phyloP scores from a whole-genome alignment of 495 filamentous ascomycete genomes.

The Sphaerosporella brunnea region DNA sequence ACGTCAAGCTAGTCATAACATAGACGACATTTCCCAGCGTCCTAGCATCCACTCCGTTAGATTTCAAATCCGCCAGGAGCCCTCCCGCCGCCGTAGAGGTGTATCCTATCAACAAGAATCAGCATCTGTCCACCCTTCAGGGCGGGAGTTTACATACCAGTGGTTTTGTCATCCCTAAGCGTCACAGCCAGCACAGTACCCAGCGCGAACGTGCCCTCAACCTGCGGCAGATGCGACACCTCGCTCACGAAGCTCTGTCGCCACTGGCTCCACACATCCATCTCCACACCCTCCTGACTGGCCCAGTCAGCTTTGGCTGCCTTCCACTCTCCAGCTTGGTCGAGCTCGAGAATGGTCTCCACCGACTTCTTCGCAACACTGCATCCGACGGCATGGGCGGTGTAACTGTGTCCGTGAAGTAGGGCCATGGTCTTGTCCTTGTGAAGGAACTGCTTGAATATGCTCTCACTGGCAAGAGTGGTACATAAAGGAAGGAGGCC shows the following conservation, averaged over 20 bases:
- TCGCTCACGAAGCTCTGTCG: constrained; percentile 35
- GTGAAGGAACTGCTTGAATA: constrained; percentile 51
- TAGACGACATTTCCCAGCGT: constrained; percentile 63
- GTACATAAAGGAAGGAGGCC: constrained; percentile 56
- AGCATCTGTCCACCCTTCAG: constrained; percentile 6
- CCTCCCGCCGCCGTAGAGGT: constrained; percentile 44
- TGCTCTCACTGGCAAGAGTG: constrained; percentile 50
- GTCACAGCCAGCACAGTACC: constrained; percentile 53
- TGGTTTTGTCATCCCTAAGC: constrained; percentile 31
- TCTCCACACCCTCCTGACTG: neutral
- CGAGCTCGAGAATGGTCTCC: constrained; percentile 37
- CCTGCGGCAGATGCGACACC: constrained; percentile 35
- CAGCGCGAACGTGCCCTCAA: constrained; percentile 49
- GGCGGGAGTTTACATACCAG: constrained; percentile 28
- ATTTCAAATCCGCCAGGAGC: constrained; percentile 38
- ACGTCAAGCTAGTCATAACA: constrained; percentile 53
- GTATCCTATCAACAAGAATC: constrained; percentile 34
- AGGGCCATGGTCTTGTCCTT: constrained; percentile 53
- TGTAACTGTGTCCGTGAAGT: constrained; percentile 68
- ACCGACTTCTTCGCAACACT: constrained; percentile 47
- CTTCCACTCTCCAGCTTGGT: constrained; percentile 34
- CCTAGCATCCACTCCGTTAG: constrained; percentile 45
- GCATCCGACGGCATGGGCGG: constrained; percentile 59
- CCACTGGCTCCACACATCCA: constrained; percentile 51
- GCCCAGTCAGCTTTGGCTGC: constrained; percentile 8